Evolutionary conservation across 176 grass and related monocot genomes (phyloP).

Genomic region (Aegilops umbellulata): DNA sequence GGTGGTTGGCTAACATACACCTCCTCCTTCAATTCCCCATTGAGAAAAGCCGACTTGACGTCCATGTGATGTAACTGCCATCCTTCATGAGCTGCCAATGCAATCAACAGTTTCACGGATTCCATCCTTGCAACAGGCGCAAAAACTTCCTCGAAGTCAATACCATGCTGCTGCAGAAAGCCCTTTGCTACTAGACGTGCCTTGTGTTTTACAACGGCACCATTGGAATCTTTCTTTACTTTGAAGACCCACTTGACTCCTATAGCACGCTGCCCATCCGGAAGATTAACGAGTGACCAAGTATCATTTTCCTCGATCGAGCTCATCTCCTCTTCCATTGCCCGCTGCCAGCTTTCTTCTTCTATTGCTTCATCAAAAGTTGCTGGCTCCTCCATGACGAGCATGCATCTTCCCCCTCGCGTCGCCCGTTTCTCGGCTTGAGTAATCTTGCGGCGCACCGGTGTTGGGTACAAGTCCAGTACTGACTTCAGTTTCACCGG

Average conservation of each 20-base stretch:
- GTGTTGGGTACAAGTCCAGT: not conserved
- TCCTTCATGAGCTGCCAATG: not conserved
- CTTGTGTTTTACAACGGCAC: not conserved
- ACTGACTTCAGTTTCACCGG: not conserved
- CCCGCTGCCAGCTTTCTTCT: not conserved
- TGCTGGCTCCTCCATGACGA: not conserved
- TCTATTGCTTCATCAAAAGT: not conserved
- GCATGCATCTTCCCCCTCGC: not conserved
- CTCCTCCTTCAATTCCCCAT: no score
- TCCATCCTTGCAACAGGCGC: not conserved
- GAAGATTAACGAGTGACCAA: not conserved
- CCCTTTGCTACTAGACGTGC: no score
- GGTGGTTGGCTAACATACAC: no score
- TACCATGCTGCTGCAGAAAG: no score
- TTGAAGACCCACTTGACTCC: constrained; percentile 19
- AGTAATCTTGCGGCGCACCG: not conserved
- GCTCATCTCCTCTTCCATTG: not conserved
- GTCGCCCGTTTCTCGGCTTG: not conserved
- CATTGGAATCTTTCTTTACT: no score
- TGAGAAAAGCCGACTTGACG: no score
- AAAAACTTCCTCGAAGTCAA: no score
- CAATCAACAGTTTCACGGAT: not conserved
- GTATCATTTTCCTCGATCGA: not conserved
- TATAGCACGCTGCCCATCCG: not conserved
- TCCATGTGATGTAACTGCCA: not conserved